A percentile compares a stretch with the other conserved stretches of the same genome.
phyloP scores from a whole-genome alignment of 2,329 filamentous ascomycete species.

The Aspergillus novofumigatus region DNA sequence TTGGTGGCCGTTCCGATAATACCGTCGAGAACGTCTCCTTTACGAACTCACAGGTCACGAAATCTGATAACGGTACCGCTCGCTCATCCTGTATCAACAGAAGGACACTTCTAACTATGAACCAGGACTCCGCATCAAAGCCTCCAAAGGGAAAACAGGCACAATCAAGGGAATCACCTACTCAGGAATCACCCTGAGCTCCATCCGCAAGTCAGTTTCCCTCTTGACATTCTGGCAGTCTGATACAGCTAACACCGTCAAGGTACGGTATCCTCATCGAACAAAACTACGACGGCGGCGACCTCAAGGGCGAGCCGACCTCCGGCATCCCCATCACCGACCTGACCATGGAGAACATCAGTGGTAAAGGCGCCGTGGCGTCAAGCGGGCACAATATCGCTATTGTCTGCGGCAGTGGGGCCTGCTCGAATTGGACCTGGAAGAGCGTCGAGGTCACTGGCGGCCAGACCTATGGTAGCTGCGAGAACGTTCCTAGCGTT shows the following conservation, averaged over 20 bases:
- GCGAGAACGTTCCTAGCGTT: constrained; percentile 37
- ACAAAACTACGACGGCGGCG: constrained; percentile 53
- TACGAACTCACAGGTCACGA: constrained; percentile 44
- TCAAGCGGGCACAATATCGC: constrained; percentile 42
- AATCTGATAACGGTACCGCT: constrained; percentile 36
- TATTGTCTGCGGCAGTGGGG: constrained; percentile 51
- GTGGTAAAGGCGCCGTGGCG: constrained; percentile 25
- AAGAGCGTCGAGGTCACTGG: constrained; percentile 48
- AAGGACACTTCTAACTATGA: neutral
- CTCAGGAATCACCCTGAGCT: constrained; percentile 47
- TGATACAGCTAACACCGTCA: neutral
- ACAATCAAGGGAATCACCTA: constrained; percentile 51
- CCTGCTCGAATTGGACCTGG: constrained; percentile 49
- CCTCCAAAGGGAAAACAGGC: constrained; percentile 49
- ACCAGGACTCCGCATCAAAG: constrained; percentile 40
- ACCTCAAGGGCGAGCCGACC: constrained; percentile 18
- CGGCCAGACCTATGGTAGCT: constrained; percentile 44
- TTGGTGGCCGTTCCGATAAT: constrained; percentile 50
- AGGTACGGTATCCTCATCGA: constrained; percentile 48
- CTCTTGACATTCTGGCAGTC: neutral
- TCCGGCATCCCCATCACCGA: constrained; percentile 33
- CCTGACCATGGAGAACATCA: constrained; percentile 37
- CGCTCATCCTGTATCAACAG: neutral
- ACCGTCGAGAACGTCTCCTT: constrained; percentile 50
- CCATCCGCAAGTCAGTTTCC: constrained; percentile 39